Conservation (phyloP, 768 basidiomycete species). For the Mycena kentingensis region DNA sequence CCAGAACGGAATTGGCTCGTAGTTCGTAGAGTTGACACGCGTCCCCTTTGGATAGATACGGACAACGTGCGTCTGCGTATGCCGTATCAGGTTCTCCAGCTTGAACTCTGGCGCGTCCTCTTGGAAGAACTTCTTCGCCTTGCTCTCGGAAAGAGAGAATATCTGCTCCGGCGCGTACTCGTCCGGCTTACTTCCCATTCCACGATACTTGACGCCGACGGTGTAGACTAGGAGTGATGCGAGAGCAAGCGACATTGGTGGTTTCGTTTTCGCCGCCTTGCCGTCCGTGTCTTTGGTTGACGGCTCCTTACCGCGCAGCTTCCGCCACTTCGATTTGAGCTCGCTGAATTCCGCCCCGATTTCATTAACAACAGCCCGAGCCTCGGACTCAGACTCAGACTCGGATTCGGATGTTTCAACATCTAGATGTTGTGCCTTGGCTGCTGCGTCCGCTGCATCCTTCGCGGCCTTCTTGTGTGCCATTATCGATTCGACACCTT, state of each 20-base stretch:
- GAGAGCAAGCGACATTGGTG: constrained; percentile 75
- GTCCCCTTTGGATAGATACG: constrained; percentile 88
- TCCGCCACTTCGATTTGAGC: constrained; percentile 30
- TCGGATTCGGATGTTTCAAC: constrained; percentile 27
- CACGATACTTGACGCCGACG: constrained; percentile 92
- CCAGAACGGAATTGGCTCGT: constrained; percentile 91
- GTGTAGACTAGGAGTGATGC: constrained; percentile 90
- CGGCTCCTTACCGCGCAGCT: constrained; percentile 23
- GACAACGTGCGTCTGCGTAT: constrained; percentile 83
- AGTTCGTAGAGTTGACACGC: constrained; percentile 84
- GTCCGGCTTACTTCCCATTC: constrained; percentile 90
- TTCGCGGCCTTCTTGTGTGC: constrained; percentile 28
- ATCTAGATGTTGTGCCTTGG: constrained; percentile 28
- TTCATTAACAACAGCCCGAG: constrained; percentile 19
- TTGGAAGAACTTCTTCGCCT: constrained; percentile 77
- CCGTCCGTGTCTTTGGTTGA: constrained; percentile 5
- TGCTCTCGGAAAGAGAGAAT: constrained; percentile 90
- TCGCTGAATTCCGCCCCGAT: constrained; percentile 25
- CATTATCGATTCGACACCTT: constrained; percentile 62
- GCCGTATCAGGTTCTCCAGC: constrained; percentile 84
- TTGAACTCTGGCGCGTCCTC: constrained; percentile 36
- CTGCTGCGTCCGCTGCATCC: constrained; percentile 18
- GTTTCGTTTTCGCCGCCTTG: constrained; percentile 45
- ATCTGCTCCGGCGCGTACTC: constrained; percentile 84
- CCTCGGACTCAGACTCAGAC: constrained; percentile 28